These are phyloP conservation scores for Chamaecrista fasciculata DNA, from an alignment of 306 rosid genomes.

Conservation along the genomic window DNA sequence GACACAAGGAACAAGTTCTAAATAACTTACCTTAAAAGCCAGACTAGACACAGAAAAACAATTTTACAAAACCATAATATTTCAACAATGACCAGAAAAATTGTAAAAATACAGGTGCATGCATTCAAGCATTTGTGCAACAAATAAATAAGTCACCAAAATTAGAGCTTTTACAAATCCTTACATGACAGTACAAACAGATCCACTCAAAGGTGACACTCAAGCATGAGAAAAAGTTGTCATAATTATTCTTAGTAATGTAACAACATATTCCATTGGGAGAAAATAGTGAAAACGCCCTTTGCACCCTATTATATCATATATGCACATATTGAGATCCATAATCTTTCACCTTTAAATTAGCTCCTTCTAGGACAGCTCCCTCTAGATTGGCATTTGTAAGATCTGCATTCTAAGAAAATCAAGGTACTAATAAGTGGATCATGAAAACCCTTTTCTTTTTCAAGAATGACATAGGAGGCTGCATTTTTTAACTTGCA, in stretches of 20 bases:
- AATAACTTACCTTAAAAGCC: conserved; percentile 2
- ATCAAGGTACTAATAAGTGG: conserved; percentile 8
- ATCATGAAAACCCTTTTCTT: conserved; percentile 3
- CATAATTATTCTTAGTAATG: neutral
- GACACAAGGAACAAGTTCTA: conserved; percentile 23
- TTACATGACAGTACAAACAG: neutral
- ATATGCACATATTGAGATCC: conserved; percentile 9
- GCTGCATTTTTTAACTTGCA: conserved; percentile 7
- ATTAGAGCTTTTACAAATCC: conserved; percentile 3
- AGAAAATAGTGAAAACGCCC: conserved; percentile 8
- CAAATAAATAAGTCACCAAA: conserved; percentile 6
- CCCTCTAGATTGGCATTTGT: conserved; percentile 92
- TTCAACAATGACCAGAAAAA: neutral
- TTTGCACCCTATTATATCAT: conserved; percentile 1
- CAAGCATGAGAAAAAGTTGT: neutral
- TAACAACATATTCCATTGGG: conserved; percentile 1
- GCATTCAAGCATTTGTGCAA: conserved; percentile 3
- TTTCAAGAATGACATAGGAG: neutral
- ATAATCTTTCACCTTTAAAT: conserved; percentile 70
- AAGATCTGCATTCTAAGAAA: conserved; percentile 85
- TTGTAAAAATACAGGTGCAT: neutral
- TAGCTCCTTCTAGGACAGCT: conserved; percentile 90
- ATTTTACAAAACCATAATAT: neutral
- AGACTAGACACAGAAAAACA: neutral
- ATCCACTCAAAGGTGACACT: neutral